Evolutionary conservation across 2,329 filamentous ascomycete genomes (phyloP), one percentile per base, ranked within the genome.

Genomic region (Hypoxylon sp.): DNA sequence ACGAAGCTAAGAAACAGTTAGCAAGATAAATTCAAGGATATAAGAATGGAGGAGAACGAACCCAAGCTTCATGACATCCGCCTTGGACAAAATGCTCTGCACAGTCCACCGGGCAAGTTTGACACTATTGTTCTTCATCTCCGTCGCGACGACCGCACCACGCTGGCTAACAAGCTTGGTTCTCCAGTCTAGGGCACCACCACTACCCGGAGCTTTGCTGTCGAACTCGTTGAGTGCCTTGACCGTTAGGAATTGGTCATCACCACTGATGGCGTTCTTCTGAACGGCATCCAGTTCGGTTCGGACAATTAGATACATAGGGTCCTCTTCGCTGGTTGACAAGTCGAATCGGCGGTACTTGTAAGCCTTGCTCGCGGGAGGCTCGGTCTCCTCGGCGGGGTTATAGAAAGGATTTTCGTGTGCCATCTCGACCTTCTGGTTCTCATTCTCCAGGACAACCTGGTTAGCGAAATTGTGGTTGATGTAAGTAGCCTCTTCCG

Each of bases 91-190:
- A 78, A 99, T 98, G 78, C 92, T 93, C 86, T 99, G 96, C 47
- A 95, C 94, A 33, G 96, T 97, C 96, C 96, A 99, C 80, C 96
- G 88, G 65, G 96, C 96, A 70, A 99, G 91, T 87, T 99, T 99
- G 92, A 94, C 97, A 79, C 91, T 94, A 89, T 99, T 99, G 90
- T 99, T 99, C 93, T 99, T 99, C 96, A 99, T 99, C 86, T 99
- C 96, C 11, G 96, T 99, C 19, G 96, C 96, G 26, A 99, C 92
- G 47, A 99, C 95, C 63, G 96, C 96, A 90, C 96, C 96, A 77
- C 96, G 92, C 85, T 98, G 94, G 76, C 91, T 94, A 72, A 93
- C 92, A 67, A 99, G 89, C 88, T 99, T 99, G 74, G 91, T 92
- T 80, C 96, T 89, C 96, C 96, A 99, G 87, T 99, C 96, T 57